Percentiles rank a stretch among this genome's conserved stretches.
Conservation (phyloP, 805 yeast genomes). For the Saturnispora hagleri region DNA sequence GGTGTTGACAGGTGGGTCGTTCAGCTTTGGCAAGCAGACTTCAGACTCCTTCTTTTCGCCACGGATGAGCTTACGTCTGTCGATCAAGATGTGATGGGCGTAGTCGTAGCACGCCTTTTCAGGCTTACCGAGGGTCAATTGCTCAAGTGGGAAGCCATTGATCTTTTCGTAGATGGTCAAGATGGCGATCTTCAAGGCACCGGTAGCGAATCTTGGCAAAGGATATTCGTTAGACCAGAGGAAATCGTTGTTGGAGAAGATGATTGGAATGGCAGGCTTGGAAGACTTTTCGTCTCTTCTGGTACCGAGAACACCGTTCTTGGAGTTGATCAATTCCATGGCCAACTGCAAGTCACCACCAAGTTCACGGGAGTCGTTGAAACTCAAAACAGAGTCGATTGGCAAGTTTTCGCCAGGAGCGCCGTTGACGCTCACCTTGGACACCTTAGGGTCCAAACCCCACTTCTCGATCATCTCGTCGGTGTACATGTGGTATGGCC, state of each 20-base stretch:
- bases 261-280: slow-evolving; percentile 20
- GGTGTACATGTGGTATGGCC: slow-evolving; percentile 60
- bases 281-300: slow-evolving; percentile 26
- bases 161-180: slow-evolving; percentile 44
- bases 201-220: slow-evolving; percentile 83
- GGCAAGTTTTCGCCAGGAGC: slow-evolving; percentile 26
- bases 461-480: slow-evolving; percentile 36
- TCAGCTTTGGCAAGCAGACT: slow-evolving; percentile 35
- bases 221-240: slow-evolving; percentile 79
- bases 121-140: slow-evolving; percentile 74
- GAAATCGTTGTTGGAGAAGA: slow-evolving; percentile 76
- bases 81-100: slow-evolving; percentile 63
- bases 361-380: slow-evolving; percentile 85
- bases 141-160: slow-evolving; percentile 36
- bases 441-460: slow-evolving; percentile 27
- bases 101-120: slow-evolving; percentile 68
- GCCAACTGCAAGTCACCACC: slow-evolving; percentile 77
- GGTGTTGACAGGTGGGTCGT: slow-evolving; percentile 29
- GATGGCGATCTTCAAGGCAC: slow-evolving; percentile 63
- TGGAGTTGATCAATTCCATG: slow-evolving; percentile 57
- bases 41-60: slow-evolving; percentile 14
- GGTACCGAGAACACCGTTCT: slow-evolving; percentile 59
- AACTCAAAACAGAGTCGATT: slow-evolving; percentile 71
- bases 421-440: slow-evolving; percentile 22
- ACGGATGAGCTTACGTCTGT: slow-evolving; percentile 35